Percentiles rank a stretch among this genome's conserved stretches.
These are phyloP conservation scores for Babjeviella inositovora DNA, from an alignment of 805 yeast species.

Conservation along the genomic window DNA sequence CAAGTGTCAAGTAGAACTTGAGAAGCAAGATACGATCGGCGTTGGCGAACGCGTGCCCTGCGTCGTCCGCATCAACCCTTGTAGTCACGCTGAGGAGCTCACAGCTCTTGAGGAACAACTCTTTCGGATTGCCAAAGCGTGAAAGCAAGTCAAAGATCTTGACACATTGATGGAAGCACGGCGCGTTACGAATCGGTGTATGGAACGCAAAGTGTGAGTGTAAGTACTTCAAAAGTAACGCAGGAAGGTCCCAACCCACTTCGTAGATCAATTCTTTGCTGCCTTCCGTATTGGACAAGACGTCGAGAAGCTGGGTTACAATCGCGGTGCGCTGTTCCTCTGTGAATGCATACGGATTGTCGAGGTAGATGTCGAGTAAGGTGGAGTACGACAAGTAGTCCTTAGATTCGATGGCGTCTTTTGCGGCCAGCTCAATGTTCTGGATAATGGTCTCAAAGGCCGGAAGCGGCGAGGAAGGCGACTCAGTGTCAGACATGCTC, in stretches of 20 bases:
- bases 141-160: slow-evolving; percentile 50
- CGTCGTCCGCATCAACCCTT: slow-evolving; percentile 5
- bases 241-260: slow-evolving; percentile 90
- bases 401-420: slow-evolving; percentile 24
- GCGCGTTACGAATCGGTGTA: slow-evolving; percentile 9
- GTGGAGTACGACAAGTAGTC: slow-evolving; percentile 68
- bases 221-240: slow-evolving; percentile 40
- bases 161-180: too few relatives aligned
- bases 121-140: slow-evolving; percentile 63
- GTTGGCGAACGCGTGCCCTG: background rate
- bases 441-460: too few relatives aligned
- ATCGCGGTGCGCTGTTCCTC: slow-evolving; percentile 31
- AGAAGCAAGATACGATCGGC: slow-evolving; percentile 25
- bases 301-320: slow-evolving; percentile 23
- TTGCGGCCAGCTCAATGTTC: too few relatives aligned
- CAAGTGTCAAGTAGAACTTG: slow-evolving; percentile 50
- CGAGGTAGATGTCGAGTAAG: slow-evolving; percentile 42
- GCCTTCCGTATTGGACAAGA: slow-evolving; percentile 18
- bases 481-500: too few relatives aligned
- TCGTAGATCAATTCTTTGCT: slow-evolving; percentile 38
- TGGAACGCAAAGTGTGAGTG: slow-evolving; percentile 11
- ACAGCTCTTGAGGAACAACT: slow-evolving; percentile 53
- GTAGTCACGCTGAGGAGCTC: slow-evolving; percentile 40
- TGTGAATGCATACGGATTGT: slow-evolving; percentile 25
- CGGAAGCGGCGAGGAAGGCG: too few relatives aligned